Base-by-base conservation (phyloP, 2,329 filamentous ascomycete genomes). In the Alternaria sp. region DNA sequence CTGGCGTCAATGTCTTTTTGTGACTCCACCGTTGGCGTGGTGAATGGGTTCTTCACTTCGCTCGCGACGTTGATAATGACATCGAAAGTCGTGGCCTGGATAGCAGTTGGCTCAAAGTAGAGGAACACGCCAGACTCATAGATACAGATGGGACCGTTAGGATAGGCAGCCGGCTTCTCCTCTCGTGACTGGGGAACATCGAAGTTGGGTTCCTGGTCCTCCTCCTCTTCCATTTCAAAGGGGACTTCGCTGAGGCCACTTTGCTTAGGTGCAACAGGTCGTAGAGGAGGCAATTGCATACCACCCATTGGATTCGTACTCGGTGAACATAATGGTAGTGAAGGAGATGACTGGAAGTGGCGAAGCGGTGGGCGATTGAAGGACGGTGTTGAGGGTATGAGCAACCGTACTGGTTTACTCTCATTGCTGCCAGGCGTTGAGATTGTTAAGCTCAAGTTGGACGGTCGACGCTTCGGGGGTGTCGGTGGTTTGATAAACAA, bases 51-150 rank as follows among this genome's bases (percentile, higher is more conserved):
- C 61, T 85, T 85, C 3, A 96, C 92, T 79, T 96, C 92, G 61
- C 90, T 89, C 1, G 92, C 92, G 7, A 95, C 92, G 68, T 96
- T 96, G 74, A 96, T 89, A 17, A 96, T 89, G 3, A 95, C 90
- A 70, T 96, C 93, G 68, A 94, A 96, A 32, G 87, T 85, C 11
- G 90, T 85, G 3, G 92, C 92, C 76, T 94, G 91, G 44, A 93
- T 90, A 0, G 89, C 89, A 1, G 90, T 92, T 0, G 92, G 92
- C 76, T 96, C 92, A 44, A 92, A 83, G 73, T 94, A 96, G 0
- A 96, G 85, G 74, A 89, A 93, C 8, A 96, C 89, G 47, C 90
- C 87, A 61, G 92, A 90, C 57, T 89, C 89, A 69, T 95, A 94
- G 54, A 96, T 94, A 69, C 91, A 89, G 57, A 95, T 90, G 1